Conservation (phyloP, 768 basidiomycete genomes). For the Lactarius deliciosus region DNA sequence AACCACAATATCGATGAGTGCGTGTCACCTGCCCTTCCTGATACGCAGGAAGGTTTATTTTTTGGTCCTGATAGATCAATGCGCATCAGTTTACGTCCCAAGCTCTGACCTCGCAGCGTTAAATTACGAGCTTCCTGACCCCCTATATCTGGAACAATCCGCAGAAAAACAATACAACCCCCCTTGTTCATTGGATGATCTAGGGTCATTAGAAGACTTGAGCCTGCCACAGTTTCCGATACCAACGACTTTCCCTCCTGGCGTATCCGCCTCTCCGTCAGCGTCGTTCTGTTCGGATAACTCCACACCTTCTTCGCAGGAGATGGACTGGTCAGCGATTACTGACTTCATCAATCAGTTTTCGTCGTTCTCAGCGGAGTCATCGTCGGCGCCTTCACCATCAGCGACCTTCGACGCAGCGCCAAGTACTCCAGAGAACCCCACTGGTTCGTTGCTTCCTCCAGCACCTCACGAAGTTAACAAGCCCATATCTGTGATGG, state of each 20-base stretch:
- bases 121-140: not conserved
- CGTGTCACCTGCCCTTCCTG: not conserved
- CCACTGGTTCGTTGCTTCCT: not conserved
- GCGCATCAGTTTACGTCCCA: slow-evolving; percentile 1
- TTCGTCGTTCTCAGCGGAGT: not conserved
- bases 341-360: not conserved
- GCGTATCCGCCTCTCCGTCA: not conserved
- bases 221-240: not conserved
- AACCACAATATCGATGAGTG: not conserved
- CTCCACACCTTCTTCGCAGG: not conserved
- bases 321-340: not conserved
- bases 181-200: not conserved
- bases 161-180: not conserved
- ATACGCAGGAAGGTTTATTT: not conserved
- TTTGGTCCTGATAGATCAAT: not conserved
- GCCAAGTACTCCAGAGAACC: not conserved
- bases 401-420: not conserved
- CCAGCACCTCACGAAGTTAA: too few relatives aligned
- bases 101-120: not conserved
- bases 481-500: not conserved
- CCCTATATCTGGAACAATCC: not conserved
- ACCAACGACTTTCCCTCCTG: not conserved
- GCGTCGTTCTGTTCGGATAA: not conserved
- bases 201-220: not conserved
- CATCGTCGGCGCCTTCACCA: not conserved